Percentiles rank a stretch among this genome's conserved stretches.
These are phyloP conservation scores for Fusarium nodosum DNA, from an alignment of 2,329 filamentous ascomycete genomes.

Conservation along the genomic window DNA sequence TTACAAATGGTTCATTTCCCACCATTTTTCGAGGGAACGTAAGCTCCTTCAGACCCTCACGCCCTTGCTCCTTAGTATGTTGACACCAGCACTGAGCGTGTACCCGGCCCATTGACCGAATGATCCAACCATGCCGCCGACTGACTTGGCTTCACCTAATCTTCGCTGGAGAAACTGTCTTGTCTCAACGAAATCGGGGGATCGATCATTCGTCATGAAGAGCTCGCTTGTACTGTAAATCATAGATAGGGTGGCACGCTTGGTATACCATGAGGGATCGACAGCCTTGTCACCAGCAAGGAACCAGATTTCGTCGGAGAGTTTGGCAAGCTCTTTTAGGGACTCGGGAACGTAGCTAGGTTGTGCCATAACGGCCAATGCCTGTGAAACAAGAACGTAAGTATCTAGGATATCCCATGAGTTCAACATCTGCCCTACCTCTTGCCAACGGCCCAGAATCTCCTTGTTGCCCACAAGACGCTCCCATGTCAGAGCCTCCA, in stretches of 20 bases:
- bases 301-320: slow-evolving; percentile 94
- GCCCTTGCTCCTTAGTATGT: slow-evolving; percentile 89
- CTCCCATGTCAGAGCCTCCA: slow-evolving; percentile 80
- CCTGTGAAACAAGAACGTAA: slow-evolving; percentile 63
- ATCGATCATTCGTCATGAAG: slow-evolving; percentile 93
- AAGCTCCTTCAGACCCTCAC: slow-evolving; percentile 74
- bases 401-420: slow-evolving; percentile 9
- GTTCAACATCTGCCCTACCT: slow-evolving; percentile 67
- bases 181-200: slow-evolving; percentile 80
- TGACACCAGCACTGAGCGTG: slow-evolving; percentile 80
- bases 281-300: slow-evolving; percentile 85
- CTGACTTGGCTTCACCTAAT: slow-evolving; percentile 74
- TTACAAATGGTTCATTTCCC: slow-evolving; percentile 35
- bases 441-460: slow-evolving; percentile 85
- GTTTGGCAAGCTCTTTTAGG: slow-evolving; percentile 80
- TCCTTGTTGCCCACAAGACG: slow-evolving; percentile 80
- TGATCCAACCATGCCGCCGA: slow-evolving; percentile 73
- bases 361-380: slow-evolving; percentile 90
- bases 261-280: slow-evolving; percentile 88
- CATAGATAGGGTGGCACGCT: slow-evolving; percentile 68
- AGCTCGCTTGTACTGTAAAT: slow-evolving; percentile 82
- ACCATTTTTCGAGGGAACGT: neutral
- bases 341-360: slow-evolving; percentile 82
- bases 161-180: slow-evolving; percentile 83
- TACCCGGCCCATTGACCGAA: slow-evolving; percentile 86